These are phyloP conservation scores for Alloteropsis semialata DNA, from an alignment of 176 grass and related monocot genomes.

Conservation along the genomic window DNA sequence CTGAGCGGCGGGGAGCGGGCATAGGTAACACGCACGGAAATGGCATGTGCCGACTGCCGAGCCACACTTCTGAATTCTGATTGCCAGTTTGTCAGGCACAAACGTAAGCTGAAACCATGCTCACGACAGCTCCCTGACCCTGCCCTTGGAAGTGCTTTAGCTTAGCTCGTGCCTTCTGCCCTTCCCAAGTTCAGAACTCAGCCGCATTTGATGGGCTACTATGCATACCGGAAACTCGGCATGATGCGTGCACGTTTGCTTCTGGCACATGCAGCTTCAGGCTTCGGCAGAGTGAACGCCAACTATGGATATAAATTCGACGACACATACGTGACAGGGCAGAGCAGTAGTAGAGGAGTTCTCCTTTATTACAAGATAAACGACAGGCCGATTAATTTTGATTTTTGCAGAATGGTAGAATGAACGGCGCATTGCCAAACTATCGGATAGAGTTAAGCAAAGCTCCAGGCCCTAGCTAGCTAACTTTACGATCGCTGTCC, in stretches of 20 bases:
- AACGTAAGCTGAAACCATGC: not conserved
- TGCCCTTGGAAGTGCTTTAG: not conserved
- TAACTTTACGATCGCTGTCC: conserved; percentile 16
- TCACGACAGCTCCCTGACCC: not conserved
- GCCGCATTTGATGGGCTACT: not conserved
- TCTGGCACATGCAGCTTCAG: not conserved
- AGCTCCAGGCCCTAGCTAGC: not conserved
- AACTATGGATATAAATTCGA: not conserved
- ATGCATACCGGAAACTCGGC: not conserved
- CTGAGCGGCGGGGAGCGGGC: not conserved
- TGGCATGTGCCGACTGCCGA: not conserved
- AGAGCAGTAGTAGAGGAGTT: not conserved
- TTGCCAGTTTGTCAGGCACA: not conserved
- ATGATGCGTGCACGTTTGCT: not conserved
- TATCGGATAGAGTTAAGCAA: not conserved
- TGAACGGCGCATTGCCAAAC: not conserved
- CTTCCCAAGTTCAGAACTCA: not conserved
- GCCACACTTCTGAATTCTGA: not conserved
- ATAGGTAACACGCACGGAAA: not conserved
- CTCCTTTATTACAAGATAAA: not conserved
- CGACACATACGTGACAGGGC: not conserved
- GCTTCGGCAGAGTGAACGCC: not conserved
- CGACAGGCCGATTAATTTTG: not conserved
- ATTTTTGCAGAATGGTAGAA: not conserved
- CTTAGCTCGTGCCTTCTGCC: no score